Evolutionary conservation across 2,329 filamentous ascomycete species (phyloP).

Genomic region (Colletotrichum sp.): DNA sequence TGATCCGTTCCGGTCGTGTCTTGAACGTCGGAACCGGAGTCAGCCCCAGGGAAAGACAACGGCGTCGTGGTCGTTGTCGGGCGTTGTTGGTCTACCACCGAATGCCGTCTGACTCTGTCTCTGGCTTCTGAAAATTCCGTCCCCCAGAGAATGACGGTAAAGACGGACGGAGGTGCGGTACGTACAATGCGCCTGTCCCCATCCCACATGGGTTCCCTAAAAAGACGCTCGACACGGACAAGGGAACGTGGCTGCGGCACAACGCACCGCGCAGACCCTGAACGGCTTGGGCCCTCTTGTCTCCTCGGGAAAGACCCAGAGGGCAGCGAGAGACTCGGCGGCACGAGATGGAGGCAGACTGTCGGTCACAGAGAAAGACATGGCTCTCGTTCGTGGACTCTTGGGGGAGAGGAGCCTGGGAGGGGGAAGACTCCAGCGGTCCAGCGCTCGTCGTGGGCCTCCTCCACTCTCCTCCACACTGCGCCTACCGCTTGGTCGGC

Average conservation of each 20-base stretch:
- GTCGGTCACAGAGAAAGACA: neutral
- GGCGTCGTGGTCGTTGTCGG: neutral
- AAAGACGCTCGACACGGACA: neutral
- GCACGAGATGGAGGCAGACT: neutral
- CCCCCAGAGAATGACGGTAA: neutral
- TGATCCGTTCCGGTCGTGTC: neutral
- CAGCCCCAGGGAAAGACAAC: slow-evolving; percentile 1
- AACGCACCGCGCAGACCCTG: neutral
- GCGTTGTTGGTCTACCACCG: neutral
- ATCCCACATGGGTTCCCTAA: neutral
- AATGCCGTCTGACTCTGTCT: neutral
- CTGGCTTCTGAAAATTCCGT: neutral
- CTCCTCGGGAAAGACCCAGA: neutral
- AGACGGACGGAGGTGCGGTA: neutral
- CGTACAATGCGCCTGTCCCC: neutral
- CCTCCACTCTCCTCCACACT: slow-evolving; percentile 10
- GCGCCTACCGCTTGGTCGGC: neutral
- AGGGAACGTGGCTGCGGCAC: neutral
- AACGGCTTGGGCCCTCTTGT: neutral
- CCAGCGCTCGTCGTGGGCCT: neutral
- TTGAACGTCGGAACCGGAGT: neutral
- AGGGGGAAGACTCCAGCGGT: neutral
- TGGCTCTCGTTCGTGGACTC: neutral
- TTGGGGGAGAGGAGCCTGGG: neutral
- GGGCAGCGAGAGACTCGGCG: neutral